phyloP scores from a whole-genome alignment of 176 grass and related monocot genomes.

The Oryza officinalis region DNA sequence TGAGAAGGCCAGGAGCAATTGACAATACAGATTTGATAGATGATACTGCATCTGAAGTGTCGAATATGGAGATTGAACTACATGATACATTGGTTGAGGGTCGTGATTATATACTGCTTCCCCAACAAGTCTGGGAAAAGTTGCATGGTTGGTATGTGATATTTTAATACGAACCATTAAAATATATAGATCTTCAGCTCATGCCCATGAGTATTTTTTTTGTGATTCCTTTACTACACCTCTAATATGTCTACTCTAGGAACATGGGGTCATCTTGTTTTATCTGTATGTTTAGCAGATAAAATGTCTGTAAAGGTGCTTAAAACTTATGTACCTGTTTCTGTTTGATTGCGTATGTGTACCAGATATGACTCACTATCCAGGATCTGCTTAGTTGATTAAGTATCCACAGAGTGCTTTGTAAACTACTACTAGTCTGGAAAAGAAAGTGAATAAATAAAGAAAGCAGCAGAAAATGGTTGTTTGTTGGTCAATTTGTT shows the following conservation, averaged over 20 bases:
- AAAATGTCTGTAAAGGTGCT: not conserved
- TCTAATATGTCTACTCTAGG: constrained; percentile 15
- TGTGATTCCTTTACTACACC: not conserved
- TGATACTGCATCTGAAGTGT: constrained; percentile 72
- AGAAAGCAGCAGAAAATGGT: not conserved
- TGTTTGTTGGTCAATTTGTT: constrained; percentile 17
- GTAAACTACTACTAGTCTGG: not conserved
- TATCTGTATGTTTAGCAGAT: not conserved
- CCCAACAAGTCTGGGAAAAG: constrained; percentile 90
- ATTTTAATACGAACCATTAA: not conserved
- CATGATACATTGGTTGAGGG: constrained; percentile 95
- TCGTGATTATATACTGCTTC: constrained; percentile 94
- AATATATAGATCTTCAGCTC: constrained; percentile 14
- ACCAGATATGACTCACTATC: constrained; percentile 15
- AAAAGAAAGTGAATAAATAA: constrained; percentile 19
- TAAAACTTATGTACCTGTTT: constrained; percentile 13
- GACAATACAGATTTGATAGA: constrained; percentile 93
- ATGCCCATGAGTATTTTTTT: not conserved
- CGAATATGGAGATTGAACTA: constrained; percentile 88
- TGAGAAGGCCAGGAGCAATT: constrained; percentile 78
- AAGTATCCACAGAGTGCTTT: not conserved
- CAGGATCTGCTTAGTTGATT: constrained; percentile 7
- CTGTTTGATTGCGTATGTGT: not conserved
- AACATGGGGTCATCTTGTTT: not conserved
- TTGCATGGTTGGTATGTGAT: constrained; percentile 80